These are phyloP conservation scores for Hypholoma sublateritium DNA, from an alignment of 768 basidiomycete genomes.

Conservation along the genomic window DNA sequence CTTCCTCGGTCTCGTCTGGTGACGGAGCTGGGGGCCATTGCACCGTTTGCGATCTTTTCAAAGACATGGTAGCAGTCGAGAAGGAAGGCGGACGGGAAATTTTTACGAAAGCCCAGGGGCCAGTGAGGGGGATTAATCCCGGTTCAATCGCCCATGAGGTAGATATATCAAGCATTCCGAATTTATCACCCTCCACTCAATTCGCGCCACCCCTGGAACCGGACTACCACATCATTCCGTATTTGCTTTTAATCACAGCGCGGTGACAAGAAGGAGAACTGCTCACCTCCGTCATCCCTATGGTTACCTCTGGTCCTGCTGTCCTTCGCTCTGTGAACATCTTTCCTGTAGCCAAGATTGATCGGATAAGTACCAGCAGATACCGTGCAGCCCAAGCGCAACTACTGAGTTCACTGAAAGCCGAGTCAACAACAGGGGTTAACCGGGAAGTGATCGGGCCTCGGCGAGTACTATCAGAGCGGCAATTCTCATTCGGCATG, in stretches of 20 bases:
- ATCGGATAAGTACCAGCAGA: no score
- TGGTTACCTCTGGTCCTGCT: not conserved
- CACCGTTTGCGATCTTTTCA: constrained; percentile 9
- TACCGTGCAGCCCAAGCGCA: no score
- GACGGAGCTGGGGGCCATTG: constrained; percentile 28
- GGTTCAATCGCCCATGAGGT: not conserved
- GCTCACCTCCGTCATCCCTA: constrained; percentile 1
- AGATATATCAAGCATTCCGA: constrained; percentile 18
- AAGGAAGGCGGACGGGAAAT: not conserved
- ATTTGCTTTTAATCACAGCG: not conserved
- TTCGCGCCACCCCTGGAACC: constrained; percentile 15
- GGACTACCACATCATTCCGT: constrained; percentile 1
- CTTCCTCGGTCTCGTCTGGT: constrained; percentile 40
- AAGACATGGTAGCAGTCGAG: not conserved
- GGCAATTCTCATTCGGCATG: no score
- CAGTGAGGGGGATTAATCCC: not conserved
- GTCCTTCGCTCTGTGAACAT: not conserved
- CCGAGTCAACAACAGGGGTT: no score
- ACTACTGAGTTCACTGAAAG: no score
- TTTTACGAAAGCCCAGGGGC: not conserved
- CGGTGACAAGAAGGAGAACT: constrained; percentile 6
- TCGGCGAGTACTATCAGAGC: no score
- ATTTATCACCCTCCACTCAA: constrained; percentile 12
- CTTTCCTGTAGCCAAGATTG: not conserved
- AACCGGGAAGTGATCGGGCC: no score